Percentiles rank a stretch among this genome's conserved stretches.
phyloP scores from a whole-genome alignment of 2,329 filamentous ascomycete genomes.

The Penicillium paneum region DNA sequence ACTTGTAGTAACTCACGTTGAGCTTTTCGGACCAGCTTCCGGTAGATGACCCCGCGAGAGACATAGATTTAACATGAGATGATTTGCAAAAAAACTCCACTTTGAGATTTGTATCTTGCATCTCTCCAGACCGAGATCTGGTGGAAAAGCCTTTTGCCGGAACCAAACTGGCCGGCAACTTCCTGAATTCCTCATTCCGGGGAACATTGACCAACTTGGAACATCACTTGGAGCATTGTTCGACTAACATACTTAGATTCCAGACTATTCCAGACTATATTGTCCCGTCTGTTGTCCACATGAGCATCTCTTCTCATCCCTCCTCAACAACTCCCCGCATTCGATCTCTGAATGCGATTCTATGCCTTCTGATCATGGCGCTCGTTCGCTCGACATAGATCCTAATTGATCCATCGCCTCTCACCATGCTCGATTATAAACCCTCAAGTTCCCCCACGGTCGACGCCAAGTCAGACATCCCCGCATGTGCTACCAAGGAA shows the following conservation, averaged over 20 bases:
- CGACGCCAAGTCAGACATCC: neutral
- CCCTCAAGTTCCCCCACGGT: neutral
- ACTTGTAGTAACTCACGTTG: neutral
- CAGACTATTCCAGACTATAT: neutral
- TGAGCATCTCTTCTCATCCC: neutral
- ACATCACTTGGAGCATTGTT: neutral
- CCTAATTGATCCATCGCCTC: neutral
- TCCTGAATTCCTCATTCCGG: neutral
- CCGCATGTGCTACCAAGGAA: neutral
- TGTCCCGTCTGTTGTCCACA: neutral
- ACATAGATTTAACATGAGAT: neutral
- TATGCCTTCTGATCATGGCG: conserved; percentile 3
- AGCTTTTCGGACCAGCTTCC: too few species aligned
- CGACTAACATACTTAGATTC: neutral
- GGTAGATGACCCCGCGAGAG: too few species aligned
- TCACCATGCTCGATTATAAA: neutral
- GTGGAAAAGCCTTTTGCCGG: conserved; percentile 1
- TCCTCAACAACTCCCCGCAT: neutral
- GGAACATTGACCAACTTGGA: neutral
- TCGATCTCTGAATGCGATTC: neutral
- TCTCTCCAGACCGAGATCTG: neutral
- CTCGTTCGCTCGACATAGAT: conserved; percentile 1
- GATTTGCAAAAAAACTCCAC: neutral
- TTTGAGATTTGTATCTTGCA: neutral
- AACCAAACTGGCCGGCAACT: neutral